Evolutionary conservation across 331 rosid species (phyloP), one percentile per base, ranked within the genome.

Genomic region (Ulmus americana): DNA sequence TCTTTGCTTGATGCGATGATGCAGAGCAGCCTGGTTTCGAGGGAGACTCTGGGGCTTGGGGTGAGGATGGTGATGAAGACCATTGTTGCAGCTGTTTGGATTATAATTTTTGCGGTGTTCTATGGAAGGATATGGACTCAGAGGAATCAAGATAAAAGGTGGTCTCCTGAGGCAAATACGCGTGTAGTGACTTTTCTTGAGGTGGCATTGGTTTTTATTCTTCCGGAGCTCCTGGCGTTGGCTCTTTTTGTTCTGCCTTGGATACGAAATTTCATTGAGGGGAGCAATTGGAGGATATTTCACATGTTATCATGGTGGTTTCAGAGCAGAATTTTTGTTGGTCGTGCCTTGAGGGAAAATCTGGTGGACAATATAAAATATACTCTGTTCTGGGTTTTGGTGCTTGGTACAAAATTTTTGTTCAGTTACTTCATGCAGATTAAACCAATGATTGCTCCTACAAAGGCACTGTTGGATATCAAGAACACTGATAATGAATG

Each of bases 331-430:
- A 79, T 76, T 51, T 94, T 90, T 79, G 99, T 90, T 66, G 99
- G 99, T 16, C 97, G 99, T 67, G 99, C 97, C 71, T 71, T 94
- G 88, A 82, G 97, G 73, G 99, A 94, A 81, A 97, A 97, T 47
- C 88, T 90, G 16, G 59, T 85, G 42, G 97, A 94, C 78, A 94
- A 90, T 76, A 48, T 94, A 7, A 87, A 83, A 85, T 94, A 87
- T 69, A 50, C 80, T 43, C 40, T 94, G 70, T 94, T 94, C 81
- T 94, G 99, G 99, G 52, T 87, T 74, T n/a, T 71, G 60, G 97
- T 94, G 77, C 86, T 94, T 61, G 89, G 90, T 39, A 83, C 99
- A 0, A 94, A 94, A 55, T 90, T 90, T 72, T 73, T 77, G 59
- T 94, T 94, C 83, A 90, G 99, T 80, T 94, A 80, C 80, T 94